These are phyloP conservation scores for Amylocarpus encephaloides DNA, from an alignment of 2,329 filamentous ascomycete genomes.

Conservation along the genomic window DNA sequence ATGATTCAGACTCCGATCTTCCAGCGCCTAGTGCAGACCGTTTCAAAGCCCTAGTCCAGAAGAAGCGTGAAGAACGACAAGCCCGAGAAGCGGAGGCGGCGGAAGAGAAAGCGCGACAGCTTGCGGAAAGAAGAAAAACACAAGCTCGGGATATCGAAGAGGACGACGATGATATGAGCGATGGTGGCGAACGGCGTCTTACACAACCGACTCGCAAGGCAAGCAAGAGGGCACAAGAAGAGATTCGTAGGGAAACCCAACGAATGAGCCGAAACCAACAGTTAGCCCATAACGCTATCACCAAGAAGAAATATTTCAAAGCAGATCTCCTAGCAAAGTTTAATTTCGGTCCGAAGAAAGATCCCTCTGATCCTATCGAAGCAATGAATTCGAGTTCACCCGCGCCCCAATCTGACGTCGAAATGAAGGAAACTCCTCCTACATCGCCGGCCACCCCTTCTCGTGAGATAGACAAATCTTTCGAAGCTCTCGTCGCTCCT, in stretches of 20 bases:
- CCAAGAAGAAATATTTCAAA: constrained; percentile 85
- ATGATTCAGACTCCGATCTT: constrained; percentile 31
- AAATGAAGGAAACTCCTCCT: constrained; percentile 59
- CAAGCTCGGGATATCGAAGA: constrained; percentile 45
- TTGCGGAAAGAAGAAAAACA: constrained; percentile 36
- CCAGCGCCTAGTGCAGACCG: constrained; percentile 48
- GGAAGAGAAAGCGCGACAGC: constrained; percentile 34
- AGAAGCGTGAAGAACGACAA: constrained; percentile 65
- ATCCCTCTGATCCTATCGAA: constrained; percentile 33
- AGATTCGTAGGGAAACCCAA: constrained; percentile 93
- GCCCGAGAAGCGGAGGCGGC: constrained; percentile 58
- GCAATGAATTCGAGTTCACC: constrained; percentile 49
- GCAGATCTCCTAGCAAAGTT: constrained; percentile 77
- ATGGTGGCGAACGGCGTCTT: constrained; percentile 57
- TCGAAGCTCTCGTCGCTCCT: background rate
- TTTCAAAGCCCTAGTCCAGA: constrained; percentile 65
- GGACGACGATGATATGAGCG: constrained; percentile 51
- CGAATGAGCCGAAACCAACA: constrained; percentile 86
- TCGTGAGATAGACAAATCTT: constrained; percentile 28
- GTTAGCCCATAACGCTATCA: constrained; percentile 80
- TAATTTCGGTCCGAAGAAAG: constrained; percentile 53
- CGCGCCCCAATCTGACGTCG: constrained; percentile 42
- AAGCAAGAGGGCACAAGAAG: constrained; percentile 88
- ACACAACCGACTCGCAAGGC: constrained; percentile 78
- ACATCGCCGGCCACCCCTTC: constrained; percentile 54